A percentile compares a stretch with the other conserved stretches of the same genome.
These are phyloP conservation scores for Acorus calamus DNA, from an alignment of 106 monocot genomes.

Conservation along the genomic window DNA sequence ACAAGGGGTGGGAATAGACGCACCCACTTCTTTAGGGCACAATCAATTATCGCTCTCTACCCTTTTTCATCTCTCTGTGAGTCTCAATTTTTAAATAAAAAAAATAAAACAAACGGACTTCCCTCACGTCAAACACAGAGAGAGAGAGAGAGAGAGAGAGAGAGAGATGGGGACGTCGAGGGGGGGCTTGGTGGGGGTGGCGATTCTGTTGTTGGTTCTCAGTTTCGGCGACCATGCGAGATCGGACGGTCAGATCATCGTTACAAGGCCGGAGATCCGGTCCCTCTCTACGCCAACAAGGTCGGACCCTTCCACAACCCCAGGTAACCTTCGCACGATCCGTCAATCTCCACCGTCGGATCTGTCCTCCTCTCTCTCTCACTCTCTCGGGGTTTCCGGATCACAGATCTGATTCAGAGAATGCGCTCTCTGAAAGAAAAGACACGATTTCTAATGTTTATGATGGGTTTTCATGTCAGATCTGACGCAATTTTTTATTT, in stretches of 20 bases:
- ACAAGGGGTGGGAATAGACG: no score
- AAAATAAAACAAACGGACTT: background rate
- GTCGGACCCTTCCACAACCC: conserved; percentile 72
- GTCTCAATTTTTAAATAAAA: background rate
- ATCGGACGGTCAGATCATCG: conserved; percentile 47
- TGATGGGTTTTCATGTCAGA: no score
- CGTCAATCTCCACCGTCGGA: no score
- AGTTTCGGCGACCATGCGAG: conserved; percentile 16
- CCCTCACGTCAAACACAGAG: background rate
- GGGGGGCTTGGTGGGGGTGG: background rate
- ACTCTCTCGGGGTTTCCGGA: background rate
- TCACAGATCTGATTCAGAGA: no score
- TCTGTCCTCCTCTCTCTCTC: no score
- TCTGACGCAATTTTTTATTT: no score
- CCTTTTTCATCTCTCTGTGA: no score
- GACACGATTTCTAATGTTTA: no score
- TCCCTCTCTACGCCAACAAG: conserved; percentile 68
- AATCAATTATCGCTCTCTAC: no score
- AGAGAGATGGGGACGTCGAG: background rate
- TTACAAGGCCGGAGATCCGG: conserved; percentile 36
- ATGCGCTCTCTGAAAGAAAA: no score
- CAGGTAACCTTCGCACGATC: conserved; percentile 17
- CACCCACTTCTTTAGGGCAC: no score
- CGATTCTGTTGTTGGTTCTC: conserved; percentile 11
- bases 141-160: conserved; percentile 8